A percentile compares a stretch with the other conserved stretches of the same genome.
Conservation (phyloP, 116 monocot genomes). For the Posidonia oceanica region DNA sequence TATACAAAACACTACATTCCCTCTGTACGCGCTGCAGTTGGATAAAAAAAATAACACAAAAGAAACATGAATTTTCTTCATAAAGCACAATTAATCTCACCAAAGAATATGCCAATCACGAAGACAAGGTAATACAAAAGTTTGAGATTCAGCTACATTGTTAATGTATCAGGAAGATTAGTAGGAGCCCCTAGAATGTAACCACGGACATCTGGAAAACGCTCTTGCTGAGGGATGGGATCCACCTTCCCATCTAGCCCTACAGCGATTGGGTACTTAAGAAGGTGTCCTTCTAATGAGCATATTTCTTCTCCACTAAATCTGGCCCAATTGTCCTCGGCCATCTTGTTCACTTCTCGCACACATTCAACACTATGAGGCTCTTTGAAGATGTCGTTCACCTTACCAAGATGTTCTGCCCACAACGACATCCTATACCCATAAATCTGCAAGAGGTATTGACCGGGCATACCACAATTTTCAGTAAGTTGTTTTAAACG, state of each 20-base stretch:
- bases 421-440: slow-evolving; percentile 93
- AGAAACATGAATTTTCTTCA: too few species aligned
- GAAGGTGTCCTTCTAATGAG: slow-evolving; percentile 47
- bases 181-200: slow-evolving; percentile 38
- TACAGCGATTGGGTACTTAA: slow-evolving; percentile 45
- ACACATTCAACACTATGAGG: slow-evolving; percentile 46
- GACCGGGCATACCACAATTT: not conserved
- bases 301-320: slow-evolving; percentile 22
- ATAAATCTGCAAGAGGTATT: slow-evolving; percentile 40
- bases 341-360: slow-evolving; percentile 37
- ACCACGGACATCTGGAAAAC: slow-evolving; percentile 62
- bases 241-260: slow-evolving; percentile 39
- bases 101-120: too few species aligned
- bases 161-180: slow-evolving; percentile 42
- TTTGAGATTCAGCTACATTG: slow-evolving; percentile 20
- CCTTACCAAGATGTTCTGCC: slow-evolving; percentile 64
- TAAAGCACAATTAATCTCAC: too few species aligned
- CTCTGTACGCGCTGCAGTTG: too few species aligned
- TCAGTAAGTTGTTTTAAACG: too few species aligned
- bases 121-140: too few species aligned
- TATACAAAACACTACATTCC: too few species aligned
- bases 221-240: slow-evolving; percentile 28
- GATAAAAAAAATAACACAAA: too few species aligned
- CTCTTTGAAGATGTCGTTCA: slow-evolving; percentile 35
- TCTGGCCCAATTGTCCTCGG: slow-evolving; percentile 37